Evolutionary conservation across 176 grass and related monocot species (phyloP).

Genomic region (Triticum aestivum): DNA sequence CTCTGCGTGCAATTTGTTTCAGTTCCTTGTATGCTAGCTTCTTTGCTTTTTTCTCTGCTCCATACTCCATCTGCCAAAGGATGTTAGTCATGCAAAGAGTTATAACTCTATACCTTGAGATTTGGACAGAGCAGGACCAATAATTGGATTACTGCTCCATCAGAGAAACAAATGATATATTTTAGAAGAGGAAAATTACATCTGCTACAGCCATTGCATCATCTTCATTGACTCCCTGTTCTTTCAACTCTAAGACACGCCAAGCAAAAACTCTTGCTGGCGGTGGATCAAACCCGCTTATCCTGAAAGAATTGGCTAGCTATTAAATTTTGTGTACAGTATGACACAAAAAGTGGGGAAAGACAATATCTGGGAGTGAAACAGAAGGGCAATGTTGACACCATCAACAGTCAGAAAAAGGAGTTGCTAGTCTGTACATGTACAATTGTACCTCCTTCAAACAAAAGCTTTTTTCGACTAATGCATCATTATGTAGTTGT

Average conservation of each 20-base stretch:
- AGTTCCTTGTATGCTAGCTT: constrained; percentile 86
- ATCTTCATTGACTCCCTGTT: constrained; percentile 64
- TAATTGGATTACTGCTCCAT: neutral
- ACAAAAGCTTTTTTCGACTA: neutral
- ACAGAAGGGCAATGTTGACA: neutral
- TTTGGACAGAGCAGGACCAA: neutral
- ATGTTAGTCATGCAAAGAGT: constrained; percentile 4
- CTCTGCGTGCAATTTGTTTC: constrained; percentile 53
- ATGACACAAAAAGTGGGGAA: neutral
- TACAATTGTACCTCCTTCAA: neutral
- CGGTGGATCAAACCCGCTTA: constrained; percentile 79
- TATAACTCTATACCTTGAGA: neutral
- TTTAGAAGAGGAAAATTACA: constrained; percentile 43
- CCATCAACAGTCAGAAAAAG: neutral
- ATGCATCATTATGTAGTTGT: neutral
- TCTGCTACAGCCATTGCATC: constrained; percentile 86
- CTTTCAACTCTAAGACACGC: constrained; percentile 75
- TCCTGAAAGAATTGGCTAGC: constrained; percentile 35
- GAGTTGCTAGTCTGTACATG: neutral
- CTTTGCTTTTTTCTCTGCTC: constrained; percentile 70
- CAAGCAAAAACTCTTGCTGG: constrained; percentile 89
- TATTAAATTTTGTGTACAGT: neutral
- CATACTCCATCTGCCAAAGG: constrained; percentile 72
- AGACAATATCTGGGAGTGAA: neutral
- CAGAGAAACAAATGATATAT: constrained; percentile 8